These are phyloP conservation scores for Meira miltonrushii DNA, from an alignment of 1,284 basidiomycete species.

Conservation along the genomic window DNA sequence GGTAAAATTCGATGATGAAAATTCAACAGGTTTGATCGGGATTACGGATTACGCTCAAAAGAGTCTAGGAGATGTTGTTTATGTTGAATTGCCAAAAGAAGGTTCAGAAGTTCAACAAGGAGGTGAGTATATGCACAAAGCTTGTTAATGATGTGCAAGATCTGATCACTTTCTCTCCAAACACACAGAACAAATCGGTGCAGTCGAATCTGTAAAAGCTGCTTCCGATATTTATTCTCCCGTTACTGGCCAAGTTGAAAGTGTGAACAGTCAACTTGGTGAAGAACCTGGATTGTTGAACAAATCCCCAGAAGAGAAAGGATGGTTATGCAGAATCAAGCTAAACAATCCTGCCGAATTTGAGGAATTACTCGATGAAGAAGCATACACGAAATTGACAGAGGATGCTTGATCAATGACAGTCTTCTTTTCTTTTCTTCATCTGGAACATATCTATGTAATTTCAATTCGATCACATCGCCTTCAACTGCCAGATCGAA, in stretches of 20 bases:
- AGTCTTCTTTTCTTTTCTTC: no score
- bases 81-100: constrained; percentile 79
- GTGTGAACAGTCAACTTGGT: constrained; percentile 71
- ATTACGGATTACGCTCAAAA: constrained; percentile 93
- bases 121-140: constrained; percentile 67
- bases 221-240: constrained; percentile 96
- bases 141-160: no score
- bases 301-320: constrained; percentile 78
- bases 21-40: constrained; percentile 73
- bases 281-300: constrained; percentile 76
- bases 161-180: background rate
- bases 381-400: constrained; percentile 72
- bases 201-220: constrained; percentile 96
- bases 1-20: constrained; percentile 72
- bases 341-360: constrained; percentile 69
- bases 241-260: constrained; percentile 74
- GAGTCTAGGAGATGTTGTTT: constrained; percentile 92
- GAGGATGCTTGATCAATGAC: constrained; percentile 52
- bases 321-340: constrained; percentile 93
- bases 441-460: background rate
- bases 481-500: no score
- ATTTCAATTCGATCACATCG: background rate
- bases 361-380: constrained; percentile 69
- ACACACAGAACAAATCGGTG: constrained; percentile 75
- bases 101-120: constrained; percentile 69